A percentile compares a stretch with the other conserved stretches of the same genome.
phyloP scores from a whole-genome alignment of 805 yeast genomes.

The Lipomyces yamadae region DNA sequence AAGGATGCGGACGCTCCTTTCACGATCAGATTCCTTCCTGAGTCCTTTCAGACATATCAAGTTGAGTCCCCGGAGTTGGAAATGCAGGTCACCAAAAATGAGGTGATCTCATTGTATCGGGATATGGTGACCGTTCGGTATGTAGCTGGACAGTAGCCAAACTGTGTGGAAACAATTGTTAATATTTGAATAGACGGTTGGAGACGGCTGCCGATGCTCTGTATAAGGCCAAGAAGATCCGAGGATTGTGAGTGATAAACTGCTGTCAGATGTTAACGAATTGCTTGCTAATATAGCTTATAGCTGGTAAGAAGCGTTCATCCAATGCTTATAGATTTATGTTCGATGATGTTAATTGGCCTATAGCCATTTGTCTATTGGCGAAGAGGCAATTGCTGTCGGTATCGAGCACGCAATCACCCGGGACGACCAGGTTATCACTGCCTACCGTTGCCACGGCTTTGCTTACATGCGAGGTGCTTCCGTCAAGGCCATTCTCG shows the following conservation, averaged over 20 bases:
- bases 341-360: not conserved
- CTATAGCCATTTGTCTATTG: conserved; percentile 85
- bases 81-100: conserved; percentile 79
- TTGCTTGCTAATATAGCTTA: not conserved
- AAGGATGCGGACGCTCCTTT: conserved; percentile 36
- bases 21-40: conserved; percentile 62
- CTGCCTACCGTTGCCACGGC: conserved; percentile 99
- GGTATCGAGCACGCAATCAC: conserved; percentile 96
- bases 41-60: conserved; percentile 84
- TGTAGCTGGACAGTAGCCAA: not conserved
- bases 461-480: conserved; percentile 97
- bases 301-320: conserved; percentile 24
- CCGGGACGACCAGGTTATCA: conserved; percentile 83
- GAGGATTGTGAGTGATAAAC: conserved; percentile 72
- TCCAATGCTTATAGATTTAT: not conserved
- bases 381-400: conserved; percentile 99
- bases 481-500: conserved; percentile 83
- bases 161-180: not conserved
- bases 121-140: conserved; percentile 80
- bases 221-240: conserved; percentile 96
- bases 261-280: not conserved
- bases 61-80: conserved; percentile 65
- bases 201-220: conserved; percentile 99
- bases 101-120: conserved; percentile 89
- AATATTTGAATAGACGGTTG: conserved; percentile 70